These are phyloP conservation scores for Isoetes taiwanensis DNA, from an alignment of 75 land plant genomes.

Conservation along the genomic window DNA sequence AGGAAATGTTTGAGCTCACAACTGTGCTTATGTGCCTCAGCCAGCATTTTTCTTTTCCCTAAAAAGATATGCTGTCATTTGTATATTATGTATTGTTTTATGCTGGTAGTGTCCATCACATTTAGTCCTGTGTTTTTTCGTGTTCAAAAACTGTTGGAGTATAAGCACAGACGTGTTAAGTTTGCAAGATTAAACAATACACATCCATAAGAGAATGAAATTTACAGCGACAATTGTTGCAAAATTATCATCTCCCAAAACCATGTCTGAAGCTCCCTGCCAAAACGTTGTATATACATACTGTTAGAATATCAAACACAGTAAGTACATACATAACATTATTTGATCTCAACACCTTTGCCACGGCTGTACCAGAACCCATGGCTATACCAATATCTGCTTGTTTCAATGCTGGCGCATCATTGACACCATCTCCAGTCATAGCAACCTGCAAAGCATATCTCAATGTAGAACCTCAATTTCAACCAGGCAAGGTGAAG, in stretches of 20 bases:
- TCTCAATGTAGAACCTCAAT: not conserved
- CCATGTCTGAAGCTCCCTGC: slow-evolving; percentile 99
- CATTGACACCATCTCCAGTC: slow-evolving; percentile 99
- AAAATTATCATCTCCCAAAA: slow-evolving; percentile 94
- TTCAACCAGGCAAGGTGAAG: too few species aligned
- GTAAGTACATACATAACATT: not conserved
- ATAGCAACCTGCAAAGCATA: slow-evolving; percentile 66
- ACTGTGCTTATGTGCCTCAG: too few species aligned
- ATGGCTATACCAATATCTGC: slow-evolving; percentile 98
- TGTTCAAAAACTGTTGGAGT: not conserved
- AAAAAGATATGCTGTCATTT: not conserved
- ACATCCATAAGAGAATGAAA: not conserved
- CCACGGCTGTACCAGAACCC: slow-evolving; percentile 99
- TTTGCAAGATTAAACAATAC: not conserved
- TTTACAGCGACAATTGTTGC: slow-evolving; percentile 91
- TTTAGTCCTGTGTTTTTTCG: not conserved
- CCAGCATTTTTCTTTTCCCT: too few species aligned
- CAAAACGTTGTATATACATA: not conserved
- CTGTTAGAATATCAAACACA: not conserved
- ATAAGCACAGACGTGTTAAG: not conserved
- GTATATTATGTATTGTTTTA: not conserved
- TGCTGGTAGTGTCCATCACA: too few species aligned
- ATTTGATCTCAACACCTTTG: slow-evolving; percentile 60
- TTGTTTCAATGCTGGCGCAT: slow-evolving; percentile 96
- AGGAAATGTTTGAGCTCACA: too few species aligned